phyloP scores from a whole-genome alignment of 768 basidiomycete genomes.

The Russula abietina region DNA sequence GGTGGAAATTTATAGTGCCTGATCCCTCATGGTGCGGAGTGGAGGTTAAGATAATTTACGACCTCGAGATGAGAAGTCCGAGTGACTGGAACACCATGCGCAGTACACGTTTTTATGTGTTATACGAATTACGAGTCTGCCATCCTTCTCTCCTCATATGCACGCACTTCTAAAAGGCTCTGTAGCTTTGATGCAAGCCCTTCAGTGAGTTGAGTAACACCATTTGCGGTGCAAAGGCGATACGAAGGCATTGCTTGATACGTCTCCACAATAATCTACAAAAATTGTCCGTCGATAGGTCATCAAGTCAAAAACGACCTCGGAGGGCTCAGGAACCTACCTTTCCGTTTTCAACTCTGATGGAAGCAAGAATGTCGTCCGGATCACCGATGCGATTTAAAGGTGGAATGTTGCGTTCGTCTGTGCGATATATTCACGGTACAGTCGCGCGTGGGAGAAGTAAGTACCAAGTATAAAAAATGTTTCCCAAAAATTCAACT shows the following conservation, averaged over 20 bases:
- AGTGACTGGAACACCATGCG: background rate
- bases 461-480: background rate
- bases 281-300: background rate
- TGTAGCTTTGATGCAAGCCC: constrained; percentile 52
- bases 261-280: constrained; percentile 60
- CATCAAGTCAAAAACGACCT: background rate
- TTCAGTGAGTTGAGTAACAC: constrained; percentile 60
- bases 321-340: constrained; percentile 31
- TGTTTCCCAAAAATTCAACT: background rate
- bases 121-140: background rate
- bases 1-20: background rate
- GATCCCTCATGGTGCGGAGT: background rate
- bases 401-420: constrained; percentile 68
- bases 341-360: constrained; percentile 64
- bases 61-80: background rate
- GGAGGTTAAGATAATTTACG: background rate
- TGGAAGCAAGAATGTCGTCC: constrained; percentile 77
- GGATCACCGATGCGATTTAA: constrained; percentile 73
- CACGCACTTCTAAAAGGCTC: constrained; percentile 34
- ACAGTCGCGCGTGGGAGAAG: background rate
- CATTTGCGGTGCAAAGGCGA: constrained; percentile 71
- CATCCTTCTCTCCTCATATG: constrained; percentile 30
- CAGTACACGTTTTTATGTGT: background rate
- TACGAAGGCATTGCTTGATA: constrained; percentile 84
- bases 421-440: constrained; percentile 27